These are phyloP conservation scores for Leccinum insolens DNA, from an alignment of 1,284 basidiomycete genomes.

Conservation along the genomic window DNA sequence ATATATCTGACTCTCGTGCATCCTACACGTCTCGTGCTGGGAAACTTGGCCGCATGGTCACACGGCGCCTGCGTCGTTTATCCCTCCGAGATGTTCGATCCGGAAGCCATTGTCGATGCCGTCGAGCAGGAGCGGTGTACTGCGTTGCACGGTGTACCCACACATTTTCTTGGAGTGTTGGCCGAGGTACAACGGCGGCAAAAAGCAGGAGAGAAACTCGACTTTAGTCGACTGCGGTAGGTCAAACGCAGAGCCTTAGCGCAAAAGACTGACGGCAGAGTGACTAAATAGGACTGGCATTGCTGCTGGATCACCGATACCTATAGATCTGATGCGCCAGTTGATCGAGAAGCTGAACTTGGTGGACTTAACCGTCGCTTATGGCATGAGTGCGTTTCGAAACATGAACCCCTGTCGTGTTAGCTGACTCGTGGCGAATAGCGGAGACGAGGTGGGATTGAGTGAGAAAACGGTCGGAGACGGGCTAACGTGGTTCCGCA, in stretches of 20 bases:
- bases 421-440: slow-evolving; percentile 34
- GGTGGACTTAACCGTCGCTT: slow-evolving; percentile 73
- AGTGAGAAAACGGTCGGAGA: not conserved
- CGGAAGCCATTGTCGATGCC: slow-evolving; percentile 63
- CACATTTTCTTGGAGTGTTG: slow-evolving; percentile 79
- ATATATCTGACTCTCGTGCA: slow-evolving; percentile 12
- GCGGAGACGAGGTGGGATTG: slow-evolving; percentile 57
- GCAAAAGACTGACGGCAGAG: not conserved
- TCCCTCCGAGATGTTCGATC: slow-evolving; percentile 67
- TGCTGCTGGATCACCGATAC: slow-evolving; percentile 77
- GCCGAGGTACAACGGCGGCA: slow-evolving; percentile 62
- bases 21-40: slow-evolving; percentile 70
- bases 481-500: slow-evolving; percentile 30
- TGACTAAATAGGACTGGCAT: slow-evolving; percentile 65
- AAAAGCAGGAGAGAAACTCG: slow-evolving; percentile 45
- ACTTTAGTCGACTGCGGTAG: slow-evolving; percentile 59
- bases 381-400: slow-evolving; percentile 75
- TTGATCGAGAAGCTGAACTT: slow-evolving; percentile 70
- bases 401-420: not conserved
- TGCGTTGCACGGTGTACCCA: slow-evolving; percentile 83
- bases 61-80: slow-evolving; percentile 79
- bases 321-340: slow-evolving; percentile 77
- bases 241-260: slow-evolving; percentile 6
- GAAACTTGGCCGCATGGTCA: slow-evolving; percentile 80
- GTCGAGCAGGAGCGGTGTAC: slow-evolving; percentile 65